Conservation (phyloP, 176 grass and related monocot species). For the Coix lacrymajobi region DNA sequence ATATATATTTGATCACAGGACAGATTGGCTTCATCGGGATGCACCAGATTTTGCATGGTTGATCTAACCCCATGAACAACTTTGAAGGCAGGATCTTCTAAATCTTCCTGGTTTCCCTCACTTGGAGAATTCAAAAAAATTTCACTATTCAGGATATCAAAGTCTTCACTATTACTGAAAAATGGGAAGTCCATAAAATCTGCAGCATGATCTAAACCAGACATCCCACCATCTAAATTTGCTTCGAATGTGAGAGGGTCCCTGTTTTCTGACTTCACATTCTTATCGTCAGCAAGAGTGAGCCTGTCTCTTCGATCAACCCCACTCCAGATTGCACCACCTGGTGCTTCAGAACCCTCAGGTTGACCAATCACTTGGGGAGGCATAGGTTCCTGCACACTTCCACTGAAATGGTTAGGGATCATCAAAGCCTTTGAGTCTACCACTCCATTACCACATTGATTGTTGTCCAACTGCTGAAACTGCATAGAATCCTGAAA, state of each 20-base stretch:
- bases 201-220: slow-evolving; percentile 33
- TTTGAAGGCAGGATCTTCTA: slow-evolving; percentile 31
- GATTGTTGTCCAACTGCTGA: slow-evolving; percentile 39
- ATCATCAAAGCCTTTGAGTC: slow-evolving; percentile 34
- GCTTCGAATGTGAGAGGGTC: slow-evolving; percentile 31
- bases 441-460: slow-evolving; percentile 34
- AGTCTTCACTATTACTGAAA: slow-evolving; percentile 47
- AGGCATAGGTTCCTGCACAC: slow-evolving; percentile 20
- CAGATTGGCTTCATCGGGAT: slow-evolving; percentile 29
- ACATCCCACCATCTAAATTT: slow-evolving; percentile 34
- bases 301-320: slow-evolving; percentile 25
- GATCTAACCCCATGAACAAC: slow-evolving; percentile 9
- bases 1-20: slow-evolving; percentile 39
- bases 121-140: slow-evolving; percentile 58
- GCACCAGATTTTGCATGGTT: slow-evolving; percentile 22
- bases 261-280: slow-evolving; percentile 28
- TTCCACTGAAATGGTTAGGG: slow-evolving; percentile 32
- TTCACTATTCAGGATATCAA: slow-evolving; percentile 60
- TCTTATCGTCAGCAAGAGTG: slow-evolving; percentile 29
- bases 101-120: slow-evolving; percentile 40
- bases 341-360: slow-evolving; percentile 40
- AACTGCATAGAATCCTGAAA: slow-evolving; percentile 41
- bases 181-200: slow-evolving; percentile 68
- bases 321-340: slow-evolving; percentile 36
- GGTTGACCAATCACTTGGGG: slow-evolving; percentile 16